These are phyloP conservation scores for Prunus armeniaca DNA, from an alignment of 306 rosid genomes.

Conservation along the genomic window DNA sequence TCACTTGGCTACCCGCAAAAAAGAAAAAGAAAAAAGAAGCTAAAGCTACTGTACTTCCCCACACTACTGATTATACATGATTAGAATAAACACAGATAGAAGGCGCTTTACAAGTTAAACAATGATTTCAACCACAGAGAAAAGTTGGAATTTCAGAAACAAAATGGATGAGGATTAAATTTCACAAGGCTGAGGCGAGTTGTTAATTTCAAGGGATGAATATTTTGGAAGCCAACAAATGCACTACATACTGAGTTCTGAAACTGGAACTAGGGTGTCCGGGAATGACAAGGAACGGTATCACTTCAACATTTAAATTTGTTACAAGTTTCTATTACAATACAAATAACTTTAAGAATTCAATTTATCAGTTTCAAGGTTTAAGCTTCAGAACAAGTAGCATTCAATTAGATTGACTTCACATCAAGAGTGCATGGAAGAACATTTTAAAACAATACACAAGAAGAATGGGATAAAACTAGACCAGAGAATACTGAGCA, in stretches of 20 bases:
- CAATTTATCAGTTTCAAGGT: conserved; percentile 16
- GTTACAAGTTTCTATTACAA: conserved; percentile 1
- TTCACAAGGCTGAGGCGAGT: conserved; percentile 9
- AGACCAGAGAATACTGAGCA: conserved; percentile 14
- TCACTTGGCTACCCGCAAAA: background rate
- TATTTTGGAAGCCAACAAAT: background rate
- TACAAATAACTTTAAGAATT: conserved; percentile 6
- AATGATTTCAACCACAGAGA: conserved; percentile 11
- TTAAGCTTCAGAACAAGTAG: conserved; percentile 16
- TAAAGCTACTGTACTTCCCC: conserved; percentile 6
- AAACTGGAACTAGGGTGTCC: background rate
- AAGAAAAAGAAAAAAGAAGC: background rate
- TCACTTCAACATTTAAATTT: conserved; percentile 24
- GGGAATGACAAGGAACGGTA: background rate
- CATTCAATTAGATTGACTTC: conserved; percentile 17
- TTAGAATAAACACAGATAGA: background rate
- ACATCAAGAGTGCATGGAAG: conserved; percentile 3
- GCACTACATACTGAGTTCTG: conserved; percentile 5
- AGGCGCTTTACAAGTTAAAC: background rate
- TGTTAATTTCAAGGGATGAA: background rate
- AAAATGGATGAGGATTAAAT: conserved; percentile 8
- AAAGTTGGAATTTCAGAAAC: conserved; percentile 21
- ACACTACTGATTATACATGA: conserved; percentile 3
- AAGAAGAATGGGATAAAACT: conserved; percentile 14
- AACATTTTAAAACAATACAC: conserved; percentile 3